Evolutionary conservation across 305 asterid genomes (phyloP).

Genomic region (Fraxinus greggii): DNA sequence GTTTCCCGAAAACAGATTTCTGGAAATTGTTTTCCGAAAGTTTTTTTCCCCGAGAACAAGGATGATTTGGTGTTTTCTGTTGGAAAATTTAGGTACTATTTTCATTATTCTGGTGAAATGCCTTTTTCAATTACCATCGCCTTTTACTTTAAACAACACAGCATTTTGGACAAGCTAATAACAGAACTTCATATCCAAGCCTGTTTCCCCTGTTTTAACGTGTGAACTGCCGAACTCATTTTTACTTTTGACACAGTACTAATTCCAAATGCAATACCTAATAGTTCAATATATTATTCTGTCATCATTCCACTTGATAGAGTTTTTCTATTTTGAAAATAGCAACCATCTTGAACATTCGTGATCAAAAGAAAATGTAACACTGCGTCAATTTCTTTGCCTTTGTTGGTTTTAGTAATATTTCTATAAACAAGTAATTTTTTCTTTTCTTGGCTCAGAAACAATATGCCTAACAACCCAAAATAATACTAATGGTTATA

Average conservation of each 20-base stretch:
- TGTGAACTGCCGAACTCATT: background rate
- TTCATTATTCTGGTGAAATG: background rate
- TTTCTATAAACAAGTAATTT: background rate
- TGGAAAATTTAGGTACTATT: background rate
- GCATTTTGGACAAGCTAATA: background rate
- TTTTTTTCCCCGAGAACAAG: background rate
- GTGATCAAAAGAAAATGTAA: background rate
- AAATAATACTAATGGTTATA: background rate
- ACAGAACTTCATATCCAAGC: background rate
- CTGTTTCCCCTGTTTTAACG: background rate
- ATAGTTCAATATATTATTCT: background rate
- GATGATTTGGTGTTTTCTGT: background rate
- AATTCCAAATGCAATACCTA: background rate
- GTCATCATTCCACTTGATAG: background rate
- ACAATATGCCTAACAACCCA: background rate
- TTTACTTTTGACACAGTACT: background rate
- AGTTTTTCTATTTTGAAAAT: background rate
- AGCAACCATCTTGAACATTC: background rate
- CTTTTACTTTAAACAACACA: background rate
- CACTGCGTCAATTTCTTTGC: background rate
- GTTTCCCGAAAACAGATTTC: background rate
- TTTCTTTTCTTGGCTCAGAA: background rate
- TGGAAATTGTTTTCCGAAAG: background rate
- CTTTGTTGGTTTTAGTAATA: background rate
- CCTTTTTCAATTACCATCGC: background rate